Evolutionary conservation across 768 basidiomycete species (phyloP).

Genomic region (Boletales sp.): DNA sequence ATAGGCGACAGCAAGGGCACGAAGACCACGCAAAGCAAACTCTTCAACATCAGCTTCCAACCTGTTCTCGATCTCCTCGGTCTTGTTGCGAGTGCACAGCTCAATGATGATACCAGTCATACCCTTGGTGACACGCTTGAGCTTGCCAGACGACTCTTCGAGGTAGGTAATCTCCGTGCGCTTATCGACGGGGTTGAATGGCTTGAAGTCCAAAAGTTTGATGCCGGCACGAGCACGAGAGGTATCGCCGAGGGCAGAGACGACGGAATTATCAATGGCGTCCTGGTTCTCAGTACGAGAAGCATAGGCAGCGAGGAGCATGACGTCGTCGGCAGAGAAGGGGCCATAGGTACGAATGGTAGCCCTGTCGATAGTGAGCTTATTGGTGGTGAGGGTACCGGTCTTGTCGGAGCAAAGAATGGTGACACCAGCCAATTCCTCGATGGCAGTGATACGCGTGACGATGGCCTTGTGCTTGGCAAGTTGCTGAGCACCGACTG

Average conservation of each 20-base stretch:
- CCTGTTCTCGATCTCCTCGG: slow-evolving; percentile 83
- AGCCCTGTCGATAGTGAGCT: slow-evolving; percentile 93
- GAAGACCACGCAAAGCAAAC: slow-evolving; percentile 92
- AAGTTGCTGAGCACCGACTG: slow-evolving; percentile 97
- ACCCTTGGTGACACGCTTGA: slow-evolving; percentile 99
- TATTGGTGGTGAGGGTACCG: slow-evolving; percentile 97
- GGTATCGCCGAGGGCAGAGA: slow-evolving; percentile 71
- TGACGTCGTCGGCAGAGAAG: slow-evolving; percentile 86
- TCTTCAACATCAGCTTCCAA: slow-evolving; percentile 96
- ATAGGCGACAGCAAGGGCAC: slow-evolving; percentile 90
- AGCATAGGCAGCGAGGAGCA: slow-evolving; percentile 92
- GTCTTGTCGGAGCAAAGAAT: slow-evolving; percentile 99
- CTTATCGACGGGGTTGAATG: slow-evolving; percentile 99
- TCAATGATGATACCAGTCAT: slow-evolving; percentile 99
- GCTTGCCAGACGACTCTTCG: slow-evolving; percentile 89
- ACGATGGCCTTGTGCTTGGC: slow-evolving; percentile 99
- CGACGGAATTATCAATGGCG: slow-evolving; percentile 89
- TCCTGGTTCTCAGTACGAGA: slow-evolving; percentile 99
- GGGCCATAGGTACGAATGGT: slow-evolving; percentile 90
- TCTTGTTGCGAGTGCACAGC: slow-evolving; percentile 97
- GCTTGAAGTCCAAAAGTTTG: slow-evolving; percentile 97
- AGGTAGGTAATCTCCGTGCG: slow-evolving; percentile 98
- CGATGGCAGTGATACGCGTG: slow-evolving; percentile 98
- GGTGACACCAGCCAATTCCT: slow-evolving; percentile 97
- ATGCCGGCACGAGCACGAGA: slow-evolving; percentile 83